phyloP scores from a whole-genome alignment of 139 green algal species.

The Chlorella sp. region DNA sequence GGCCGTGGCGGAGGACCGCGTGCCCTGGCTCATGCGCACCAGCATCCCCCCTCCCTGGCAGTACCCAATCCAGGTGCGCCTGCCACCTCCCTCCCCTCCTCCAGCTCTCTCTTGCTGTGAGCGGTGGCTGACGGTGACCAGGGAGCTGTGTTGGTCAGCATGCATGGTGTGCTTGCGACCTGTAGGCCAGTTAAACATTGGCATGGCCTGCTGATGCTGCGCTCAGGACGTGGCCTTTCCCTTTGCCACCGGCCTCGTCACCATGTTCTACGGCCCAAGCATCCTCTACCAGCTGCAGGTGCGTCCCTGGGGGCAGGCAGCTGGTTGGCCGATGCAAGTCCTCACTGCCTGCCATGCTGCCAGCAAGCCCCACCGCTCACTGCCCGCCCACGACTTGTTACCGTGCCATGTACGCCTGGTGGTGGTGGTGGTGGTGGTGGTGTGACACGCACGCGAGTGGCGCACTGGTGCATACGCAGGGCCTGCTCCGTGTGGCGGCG shows the following conservation, averaged over 20 bases:
- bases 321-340: background rate
- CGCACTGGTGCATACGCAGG: constrained; percentile 7
- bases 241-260: constrained; percentile 71
- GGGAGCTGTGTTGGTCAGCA: no score
- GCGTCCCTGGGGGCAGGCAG: background rate
- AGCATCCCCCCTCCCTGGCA: constrained; percentile 84
- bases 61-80: constrained; percentile 51
- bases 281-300: constrained; percentile 26
- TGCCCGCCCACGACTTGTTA: no score
- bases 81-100: no score
- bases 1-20: constrained; percentile 78
- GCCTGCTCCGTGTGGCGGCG: constrained; percentile 13
- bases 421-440: background rate
- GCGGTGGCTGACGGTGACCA: no score
- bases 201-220: background rate
- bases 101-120: no score
- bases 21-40: constrained; percentile 75
- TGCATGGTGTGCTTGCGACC: no score
- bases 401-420: no score
- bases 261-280: constrained; percentile 82
- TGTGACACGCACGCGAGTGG: no score
- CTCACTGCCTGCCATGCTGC: no score
- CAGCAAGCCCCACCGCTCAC: no score
- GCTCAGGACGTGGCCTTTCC: constrained; percentile 40
- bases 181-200: no score